These are phyloP conservation scores for Orbilia oligospora DNA, from an alignment of 2,329 filamentous ascomycete species.

Conservation along the genomic window DNA sequence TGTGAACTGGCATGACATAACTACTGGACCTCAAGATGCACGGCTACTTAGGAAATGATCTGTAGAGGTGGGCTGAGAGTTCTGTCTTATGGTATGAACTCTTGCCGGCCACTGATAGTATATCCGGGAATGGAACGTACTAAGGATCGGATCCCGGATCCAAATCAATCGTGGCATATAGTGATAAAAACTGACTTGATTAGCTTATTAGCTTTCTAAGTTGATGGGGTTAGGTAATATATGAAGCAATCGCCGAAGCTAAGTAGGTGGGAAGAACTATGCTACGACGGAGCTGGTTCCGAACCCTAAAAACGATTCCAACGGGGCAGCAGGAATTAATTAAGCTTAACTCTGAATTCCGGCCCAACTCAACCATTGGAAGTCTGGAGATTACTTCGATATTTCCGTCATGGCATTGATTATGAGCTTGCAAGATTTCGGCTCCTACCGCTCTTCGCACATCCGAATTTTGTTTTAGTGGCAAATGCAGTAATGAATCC, in stretches of 20 bases:
- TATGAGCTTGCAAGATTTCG: background rate
- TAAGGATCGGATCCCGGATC: background rate
- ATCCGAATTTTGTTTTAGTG: background rate
- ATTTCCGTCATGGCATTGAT: background rate
- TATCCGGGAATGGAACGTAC: background rate
- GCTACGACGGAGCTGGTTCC: background rate
- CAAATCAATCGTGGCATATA: background rate
- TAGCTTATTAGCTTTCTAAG: no score
- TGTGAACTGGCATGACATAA: background rate
- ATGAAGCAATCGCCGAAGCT: background rate
- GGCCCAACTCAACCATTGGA: background rate
- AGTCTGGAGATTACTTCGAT: no score
- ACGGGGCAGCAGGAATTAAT: conserved; percentile 7
- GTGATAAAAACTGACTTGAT: no score
- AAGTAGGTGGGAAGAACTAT: background rate
- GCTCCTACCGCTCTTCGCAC: background rate
- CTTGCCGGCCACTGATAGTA: background rate
- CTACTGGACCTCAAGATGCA: no score
- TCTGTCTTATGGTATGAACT: background rate
- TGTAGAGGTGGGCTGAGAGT: background rate
- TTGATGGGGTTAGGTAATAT: no score
- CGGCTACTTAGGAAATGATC: background rate
- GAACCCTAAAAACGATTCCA: background rate
- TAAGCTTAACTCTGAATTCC: background rate
- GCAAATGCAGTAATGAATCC: no score